Evolutionary conservation across 345 rosid genomes (phyloP), one percentile per base, ranked within the genome.

Genomic region (Populus tremula): DNA sequence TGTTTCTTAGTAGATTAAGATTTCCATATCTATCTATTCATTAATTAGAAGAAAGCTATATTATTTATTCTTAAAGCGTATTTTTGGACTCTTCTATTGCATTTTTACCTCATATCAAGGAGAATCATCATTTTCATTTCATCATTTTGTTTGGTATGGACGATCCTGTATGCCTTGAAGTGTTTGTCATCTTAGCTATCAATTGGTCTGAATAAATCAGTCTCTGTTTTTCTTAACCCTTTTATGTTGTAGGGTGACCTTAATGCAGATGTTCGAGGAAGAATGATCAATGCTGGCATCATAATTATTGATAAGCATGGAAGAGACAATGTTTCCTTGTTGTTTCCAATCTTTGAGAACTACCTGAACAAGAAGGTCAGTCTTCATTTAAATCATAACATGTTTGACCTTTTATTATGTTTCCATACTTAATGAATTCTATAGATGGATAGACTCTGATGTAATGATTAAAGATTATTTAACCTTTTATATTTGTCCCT

Each of bases 211-310:
- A 69, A 65, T 69, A 70, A 74, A 43, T 43, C 47, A 43, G 12
- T 11, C 14, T 43, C 47, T 43, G 47, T 43, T 10, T 64, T 29
- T 47, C 1, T 11, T 20, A 38, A 14, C 76, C 65, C 61, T 74
- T 82, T 49, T 62, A 67, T 77, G 31, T 66, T 87, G 82, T 90
- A 96, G 99, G 99, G 96, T 80, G 99, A 96, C 80, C 91, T 92
- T 76, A 96, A 96, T 87, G 84, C 89, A 35, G 99, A 96, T 91
- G 99, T 96, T 87, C 96, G 98, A 74, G 99, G 98, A 79, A 89
- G 93, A 85, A 96, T 96, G 99, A 91, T 96, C 62, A 88, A 92
- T 91, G 98, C 97, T 80, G 98, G 98, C 72, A 89, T 96, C 74
- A 75, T 93, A 91, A 90, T 96, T 78, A 92, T 96, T 77, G 97